Conservation (phyloP, 768 basidiomycete species). For the Hypsizygus marmoreus region DNA sequence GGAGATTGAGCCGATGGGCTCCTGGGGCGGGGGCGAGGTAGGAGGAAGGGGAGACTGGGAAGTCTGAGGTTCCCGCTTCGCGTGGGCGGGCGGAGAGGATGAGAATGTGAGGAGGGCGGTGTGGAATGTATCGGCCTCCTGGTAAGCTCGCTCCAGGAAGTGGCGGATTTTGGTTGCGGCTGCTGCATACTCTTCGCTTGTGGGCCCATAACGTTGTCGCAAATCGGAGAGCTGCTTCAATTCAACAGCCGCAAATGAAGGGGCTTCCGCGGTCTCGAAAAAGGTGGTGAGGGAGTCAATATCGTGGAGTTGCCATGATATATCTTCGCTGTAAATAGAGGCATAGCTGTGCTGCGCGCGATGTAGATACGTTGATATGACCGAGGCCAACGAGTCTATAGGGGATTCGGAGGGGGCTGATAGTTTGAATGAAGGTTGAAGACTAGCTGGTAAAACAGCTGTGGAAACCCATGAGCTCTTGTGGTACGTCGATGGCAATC, state of each 20-base stretch:
- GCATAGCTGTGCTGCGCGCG: conserved; percentile 61
- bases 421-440: conserved; percentile 51
- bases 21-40: conserved; percentile 40
- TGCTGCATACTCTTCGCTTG: conserved; percentile 55
- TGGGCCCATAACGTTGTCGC: conserved; percentile 44
- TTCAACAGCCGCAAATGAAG: conserved; percentile 65
- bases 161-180: conserved; percentile 49
- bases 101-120: conserved; percentile 58
- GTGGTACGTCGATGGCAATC: background rate
- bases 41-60: conserved; percentile 51
- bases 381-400: conserved; percentile 45
- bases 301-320: conserved; percentile 29
- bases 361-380: conserved; percentile 58
- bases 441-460: conserved; percentile 61
- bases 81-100: conserved; percentile 21
- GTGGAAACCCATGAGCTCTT: conserved; percentile 9
- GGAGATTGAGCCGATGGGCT: conserved; percentile 60
- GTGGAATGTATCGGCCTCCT: conserved; percentile 37
- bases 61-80: conserved; percentile 44
- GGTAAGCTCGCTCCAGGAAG: conserved; percentile 45
- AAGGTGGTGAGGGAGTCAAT: conserved; percentile 47
- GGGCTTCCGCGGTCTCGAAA: conserved; percentile 50
- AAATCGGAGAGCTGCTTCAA: conserved; percentile 53
- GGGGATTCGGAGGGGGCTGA: conserved; percentile 28
- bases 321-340: conserved; percentile 46